Conservation (phyloP, 768 basidiomycete genomes). For the Termitomyces titanicus region DNA sequence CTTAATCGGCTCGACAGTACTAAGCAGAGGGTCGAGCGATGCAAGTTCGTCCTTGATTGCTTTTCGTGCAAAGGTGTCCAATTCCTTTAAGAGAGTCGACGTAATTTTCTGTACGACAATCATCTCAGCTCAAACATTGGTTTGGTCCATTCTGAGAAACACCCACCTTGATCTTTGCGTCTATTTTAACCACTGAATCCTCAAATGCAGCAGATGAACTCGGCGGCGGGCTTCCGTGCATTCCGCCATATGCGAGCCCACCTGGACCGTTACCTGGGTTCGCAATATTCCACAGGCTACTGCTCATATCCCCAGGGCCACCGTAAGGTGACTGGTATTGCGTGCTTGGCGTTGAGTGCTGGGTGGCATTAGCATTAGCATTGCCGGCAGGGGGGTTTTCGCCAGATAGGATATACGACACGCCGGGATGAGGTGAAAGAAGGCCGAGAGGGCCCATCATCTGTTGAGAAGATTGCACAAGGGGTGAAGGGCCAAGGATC, state of each 20-base stretch:
- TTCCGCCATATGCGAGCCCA: conserved; percentile 25
- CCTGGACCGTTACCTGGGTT: conserved; percentile 35
- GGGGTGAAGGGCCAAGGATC: conserved; percentile 79
- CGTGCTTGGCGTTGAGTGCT: conserved; percentile 14
- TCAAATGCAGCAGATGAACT: conserved; percentile 59
- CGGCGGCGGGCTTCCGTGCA: conserved; percentile 41
- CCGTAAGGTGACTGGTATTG: conserved; percentile 9
- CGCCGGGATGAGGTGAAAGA: conserved; percentile 76
- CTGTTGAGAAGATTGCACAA: conserved; percentile 58
- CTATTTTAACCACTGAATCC: conserved; percentile 78
- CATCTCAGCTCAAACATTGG: not conserved
- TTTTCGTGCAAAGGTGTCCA: conserved; percentile 77
- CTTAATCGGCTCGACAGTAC: conserved; percentile 19
- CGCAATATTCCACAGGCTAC: conserved; percentile 73
- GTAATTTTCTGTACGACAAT: conserved; percentile 73
- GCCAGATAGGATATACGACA: conserved; percentile 70
- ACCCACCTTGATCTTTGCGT: conserved; percentile 78
- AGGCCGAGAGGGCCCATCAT: conserved; percentile 78
- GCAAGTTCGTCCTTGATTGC: conserved; percentile 81
- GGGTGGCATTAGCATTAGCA: conserved; percentile 3
- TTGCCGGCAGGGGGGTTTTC: conserved; percentile 25
- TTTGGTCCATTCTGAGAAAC: conserved; percentile 6
- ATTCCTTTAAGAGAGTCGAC: conserved; percentile 73
- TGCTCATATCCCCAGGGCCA: conserved; percentile 31
- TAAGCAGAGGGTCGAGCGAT: conserved; percentile 73